Base-by-base conservation (phyloP, 768 basidiomycete genomes). In the Amylocystis lapponica region DNA sequence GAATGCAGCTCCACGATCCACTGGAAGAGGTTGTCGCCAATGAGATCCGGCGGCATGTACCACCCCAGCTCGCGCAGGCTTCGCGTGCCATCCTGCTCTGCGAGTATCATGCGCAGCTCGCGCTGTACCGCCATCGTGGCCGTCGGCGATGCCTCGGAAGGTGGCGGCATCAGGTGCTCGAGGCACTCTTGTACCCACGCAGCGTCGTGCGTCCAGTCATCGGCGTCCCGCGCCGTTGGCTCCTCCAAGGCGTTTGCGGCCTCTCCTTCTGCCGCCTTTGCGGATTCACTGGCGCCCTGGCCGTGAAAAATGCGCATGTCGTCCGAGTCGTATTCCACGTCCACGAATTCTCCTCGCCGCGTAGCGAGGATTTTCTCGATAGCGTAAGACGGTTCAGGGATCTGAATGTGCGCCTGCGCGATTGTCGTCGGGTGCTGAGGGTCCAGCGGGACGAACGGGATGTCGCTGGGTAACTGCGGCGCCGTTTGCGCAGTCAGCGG, bases 1-100 rank as follows among this genome's bases (percentile, higher is more conserved):
- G 79, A 82, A 59, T 83, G 82, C 63, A 85, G 61, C 59, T 86
- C 84, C 10, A 86, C 72, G 45, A 85, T 74, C 82, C 81, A 85
- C 53, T 81, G 80, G 60, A 79, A 83, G 16, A 83, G 59, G 49
- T 84, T 84, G 54, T 84, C 78, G 7, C 73, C 75, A 17, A 83
- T 76, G 32, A 76, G 60, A n/a, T 81, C 78, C 14, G 71, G 74
- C 11, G 83, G 75, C 59, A 87, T 68, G 56, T 80, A 84, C 80
- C 84, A 87, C 10, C 84, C 86, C 1, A 86, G 64, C 44, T 79
- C 74, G 38, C 64, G 70, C 37, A 76, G 57, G 35, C 72, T 64
- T 10, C 67, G 65, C 16, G 66, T 64, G 10, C 50, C 55, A 8
- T 73, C 69, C 58, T 86, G 83, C 51, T 79, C 79, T 46, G 66